Percentiles rank a stretch among this genome's conserved stretches.
phyloP scores from a whole-genome alignment of 352 stramenopile species.

The Blastocystis sp. region DNA sequence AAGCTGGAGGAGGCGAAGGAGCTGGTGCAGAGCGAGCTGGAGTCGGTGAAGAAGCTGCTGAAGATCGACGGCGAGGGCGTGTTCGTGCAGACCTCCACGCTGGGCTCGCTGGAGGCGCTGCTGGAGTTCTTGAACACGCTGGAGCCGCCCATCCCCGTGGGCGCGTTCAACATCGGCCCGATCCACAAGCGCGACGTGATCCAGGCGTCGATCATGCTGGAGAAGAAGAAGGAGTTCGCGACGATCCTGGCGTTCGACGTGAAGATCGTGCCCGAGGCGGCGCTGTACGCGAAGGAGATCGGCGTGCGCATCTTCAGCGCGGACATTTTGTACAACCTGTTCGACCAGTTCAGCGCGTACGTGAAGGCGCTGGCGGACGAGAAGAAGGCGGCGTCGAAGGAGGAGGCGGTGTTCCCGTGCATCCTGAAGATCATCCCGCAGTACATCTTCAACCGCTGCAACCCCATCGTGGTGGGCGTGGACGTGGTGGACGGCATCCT shows the following conservation, averaged over 20 bases:
- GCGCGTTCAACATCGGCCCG: conserved; percentile 89
- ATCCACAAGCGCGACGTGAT: conserved; percentile 98
- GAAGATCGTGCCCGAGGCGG: conserved; percentile 89
- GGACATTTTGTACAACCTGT: conserved; percentile 99
- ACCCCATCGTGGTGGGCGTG: conserved; percentile 96
- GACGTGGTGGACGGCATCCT: conserved; percentile 93
- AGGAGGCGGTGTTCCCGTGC: conserved; percentile 87
- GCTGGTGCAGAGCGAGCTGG: conserved; percentile 72
- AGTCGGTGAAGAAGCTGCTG: conserved; percentile 48
- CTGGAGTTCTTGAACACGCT: conserved; percentile 90
- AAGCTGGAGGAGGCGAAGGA: conserved; percentile 96
- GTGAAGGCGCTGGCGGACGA: conserved; percentile 78
- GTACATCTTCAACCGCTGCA: conserved; percentile 98
- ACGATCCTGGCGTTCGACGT: conserved; percentile 94
- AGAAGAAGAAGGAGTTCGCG: conserved; percentile 91
- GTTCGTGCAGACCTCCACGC: conserved; percentile 95
- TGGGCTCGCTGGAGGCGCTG: conserved; percentile 94
- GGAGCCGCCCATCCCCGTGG: conserved; percentile 80
- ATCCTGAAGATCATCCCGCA: conserved; percentile 93
- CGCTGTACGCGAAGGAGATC: conserved; percentile 75
- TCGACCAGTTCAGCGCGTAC: conserved; percentile 96
- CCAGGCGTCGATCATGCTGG: conserved; percentile 93
- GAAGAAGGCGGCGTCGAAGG: conserved; percentile 71
- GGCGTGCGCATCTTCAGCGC: conserved; percentile 96
- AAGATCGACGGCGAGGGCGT: conserved; percentile 91